Base-by-base conservation (phyloP, 352 stramenopile genomes). In the Phytopythium helicoides region DNA sequence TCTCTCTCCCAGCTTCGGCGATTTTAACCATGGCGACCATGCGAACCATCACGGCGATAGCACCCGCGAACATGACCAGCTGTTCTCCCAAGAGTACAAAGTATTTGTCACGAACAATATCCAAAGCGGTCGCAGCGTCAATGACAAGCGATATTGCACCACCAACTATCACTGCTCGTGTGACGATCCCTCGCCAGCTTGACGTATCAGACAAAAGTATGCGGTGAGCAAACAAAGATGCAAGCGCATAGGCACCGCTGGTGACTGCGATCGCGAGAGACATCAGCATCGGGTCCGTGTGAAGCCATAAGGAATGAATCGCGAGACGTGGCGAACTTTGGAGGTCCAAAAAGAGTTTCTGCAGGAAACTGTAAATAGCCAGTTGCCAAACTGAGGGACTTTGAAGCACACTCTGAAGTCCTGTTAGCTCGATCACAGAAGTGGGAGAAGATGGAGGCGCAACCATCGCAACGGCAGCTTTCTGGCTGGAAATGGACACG, bases 21-120 rank as follows among this genome's bases (percentile, higher is more conserved):
- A 94, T 87, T 53, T 94, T 73, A 22, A 94, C 73, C 15, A 86
- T 83, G 26, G 87, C 76, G n/a, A 87, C 68, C 48, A 86, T 84
- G 9, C 74, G 64, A n/a, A 92, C 67, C 51, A 93, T 87, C 67
- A 89, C 86, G 0, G 67, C 70, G 39, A 93, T 62, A 7, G 74
- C 82, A 47, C 88, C 71, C 7, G 79, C 73, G 58, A 93, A 86
- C 11, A 58, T 63, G 18, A 88, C 67, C 25, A 78, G 33, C 31
- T 81, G 58, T 15, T 72, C 71, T 35, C 74, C 71, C 3, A 69
- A 47, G 3, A 87, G 62, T 51, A 85, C 89, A 42, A 92, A 77
- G 56, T 73, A 83, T 33, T 88, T 76, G 51, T 76, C 78, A 0
- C 81, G 71, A 28, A 72, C 80, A 12, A 85, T 58, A 47, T 87